phyloP scores from a whole-genome alignment of 345 rosid genomes.

The Gossypium thurberi region DNA sequence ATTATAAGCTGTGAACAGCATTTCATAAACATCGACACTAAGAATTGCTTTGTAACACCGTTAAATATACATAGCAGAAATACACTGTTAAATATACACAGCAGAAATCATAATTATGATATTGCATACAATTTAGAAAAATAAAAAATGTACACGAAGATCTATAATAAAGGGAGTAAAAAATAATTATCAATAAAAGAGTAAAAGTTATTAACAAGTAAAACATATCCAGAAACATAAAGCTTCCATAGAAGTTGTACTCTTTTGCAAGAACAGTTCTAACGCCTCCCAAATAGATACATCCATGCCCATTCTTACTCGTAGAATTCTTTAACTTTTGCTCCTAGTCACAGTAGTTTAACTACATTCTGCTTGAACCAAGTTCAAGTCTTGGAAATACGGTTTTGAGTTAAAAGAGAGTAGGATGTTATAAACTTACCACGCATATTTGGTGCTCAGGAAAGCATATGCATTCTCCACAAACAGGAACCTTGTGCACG shows the following conservation, averaged over 20 bases:
- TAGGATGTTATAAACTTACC: slow-evolving; percentile 35
- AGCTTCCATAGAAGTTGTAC: neutral
- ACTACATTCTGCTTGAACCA: neutral
- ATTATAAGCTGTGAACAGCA: slow-evolving; percentile 1
- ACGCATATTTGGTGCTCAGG: slow-evolving; percentile 95
- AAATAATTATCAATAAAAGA: no score
- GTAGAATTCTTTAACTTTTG: neutral
- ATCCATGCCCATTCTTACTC: neutral
- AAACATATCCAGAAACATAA: neutral
- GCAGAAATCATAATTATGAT: neutral
- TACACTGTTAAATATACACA: slow-evolving; percentile 6
- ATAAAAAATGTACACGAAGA: neutral
- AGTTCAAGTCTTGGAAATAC: neutral
- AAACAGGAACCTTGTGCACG: slow-evolving; percentile 8
- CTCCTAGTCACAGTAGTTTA: neutral
- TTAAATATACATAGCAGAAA: slow-evolving; percentile 10
- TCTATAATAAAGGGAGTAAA: neutral
- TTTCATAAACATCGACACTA: neutral
- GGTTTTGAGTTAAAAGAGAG: neutral
- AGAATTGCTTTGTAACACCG: neutral
- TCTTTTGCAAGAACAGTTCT: neutral
- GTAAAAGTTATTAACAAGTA: neutral
- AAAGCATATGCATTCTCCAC: slow-evolving; percentile 43
- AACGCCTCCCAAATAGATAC: neutral
- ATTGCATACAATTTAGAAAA: neutral